phyloP scores from a whole-genome alignment of 2,329 filamentous ascomycete genomes.

The Shiraia sp. region DNA sequence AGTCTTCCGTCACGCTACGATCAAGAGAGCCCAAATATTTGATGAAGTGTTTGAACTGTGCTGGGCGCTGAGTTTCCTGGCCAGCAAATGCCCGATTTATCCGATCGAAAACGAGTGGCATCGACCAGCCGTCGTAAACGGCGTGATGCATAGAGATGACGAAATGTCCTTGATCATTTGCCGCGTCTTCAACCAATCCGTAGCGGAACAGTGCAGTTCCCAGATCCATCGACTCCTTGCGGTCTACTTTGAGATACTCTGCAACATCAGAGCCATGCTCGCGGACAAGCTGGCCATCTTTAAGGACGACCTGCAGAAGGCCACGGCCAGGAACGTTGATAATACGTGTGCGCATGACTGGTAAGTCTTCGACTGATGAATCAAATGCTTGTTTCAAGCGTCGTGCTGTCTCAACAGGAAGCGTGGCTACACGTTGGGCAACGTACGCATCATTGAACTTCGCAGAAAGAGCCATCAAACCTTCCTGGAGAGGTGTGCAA shows the following conservation, averaged over 20 bases:
- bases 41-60: slow-evolving; percentile 54
- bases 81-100: slow-evolving; percentile 38
- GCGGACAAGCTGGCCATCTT: slow-evolving; percentile 32
- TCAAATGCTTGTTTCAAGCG: slow-evolving; percentile 45
- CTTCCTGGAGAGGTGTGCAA: slow-evolving; percentile 49
- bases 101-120: slow-evolving; percentile 41
- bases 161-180: slow-evolving; percentile 43
- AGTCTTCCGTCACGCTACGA: slow-evolving; percentile 47
- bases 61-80: slow-evolving; percentile 27
- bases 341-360: slow-evolving; percentile 47
- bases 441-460: slow-evolving; percentile 45
- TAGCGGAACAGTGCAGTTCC: slow-evolving; percentile 46
- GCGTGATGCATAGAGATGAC: slow-evolving; percentile 58
- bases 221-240: slow-evolving; percentile 43
- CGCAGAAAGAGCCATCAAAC: slow-evolving; percentile 46
- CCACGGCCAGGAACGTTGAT: slow-evolving; percentile 43
- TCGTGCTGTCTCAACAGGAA: slow-evolving; percentile 37
- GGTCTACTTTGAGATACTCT: slow-evolving; percentile 42
- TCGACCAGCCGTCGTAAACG: slow-evolving; percentile 56
- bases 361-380: slow-evolving; percentile 29
- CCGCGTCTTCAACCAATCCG: slow-evolving; percentile 35
- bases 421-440: slow-evolving; percentile 41
- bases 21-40: slow-evolving; percentile 52
- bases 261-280: slow-evolving; percentile 30
- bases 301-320: slow-evolving; percentile 46